Evolutionary conservation across 2,329 filamentous ascomycete species (phyloP), one percentile per base, ranked within the genome.

Genomic region (Verruconis gallopava): DNA sequence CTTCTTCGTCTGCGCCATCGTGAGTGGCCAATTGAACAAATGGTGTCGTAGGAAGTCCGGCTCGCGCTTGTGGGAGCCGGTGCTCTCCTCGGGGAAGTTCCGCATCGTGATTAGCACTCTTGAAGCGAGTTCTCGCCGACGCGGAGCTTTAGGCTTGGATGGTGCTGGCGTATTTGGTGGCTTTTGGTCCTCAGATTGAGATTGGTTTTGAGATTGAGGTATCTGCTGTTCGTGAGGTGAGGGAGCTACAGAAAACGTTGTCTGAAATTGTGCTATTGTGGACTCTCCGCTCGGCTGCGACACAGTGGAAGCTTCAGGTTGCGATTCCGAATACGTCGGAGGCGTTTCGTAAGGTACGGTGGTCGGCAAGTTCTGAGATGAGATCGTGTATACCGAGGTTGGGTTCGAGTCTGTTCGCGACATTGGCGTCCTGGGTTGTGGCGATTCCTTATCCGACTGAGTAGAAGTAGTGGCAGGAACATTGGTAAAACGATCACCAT

Each of bases 101-200:
- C 18, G 37, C 5, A 20, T 5, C 9, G 17, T 9, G 11, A 20
- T 38, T 9, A 19, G 15, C 5, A 19, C 58, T 55, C 58, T 59
- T 58, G 38, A 22, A 57, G 50, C n/a, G 38, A 38, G 37, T 38
- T 38, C n/a, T 38, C 15, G 37, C 21, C 21, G 46, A 21, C 19
- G 37, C 3, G 25, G 28, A 39, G 18, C 14, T 36, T 42, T 18
- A 32, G 32, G 32, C 40, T 21, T n/a, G 44, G 18, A 17, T 20
- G 17, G 44, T 25, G 17, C 5, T 25, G 17, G 9, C 9, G 37
- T 15, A 12, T 37, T 37, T 37, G 34, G 34, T 37, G 34, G 17
- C 11, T 20, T 41, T 21, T 21, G 28, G n/a, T 34, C 37, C 19
- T 20, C 21, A 35, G 19, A 13, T 43, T 20, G 25, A 40, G 38